Conservation (phyloP, 192 early-diverging fungal species). For the Podila horticola region DNA sequence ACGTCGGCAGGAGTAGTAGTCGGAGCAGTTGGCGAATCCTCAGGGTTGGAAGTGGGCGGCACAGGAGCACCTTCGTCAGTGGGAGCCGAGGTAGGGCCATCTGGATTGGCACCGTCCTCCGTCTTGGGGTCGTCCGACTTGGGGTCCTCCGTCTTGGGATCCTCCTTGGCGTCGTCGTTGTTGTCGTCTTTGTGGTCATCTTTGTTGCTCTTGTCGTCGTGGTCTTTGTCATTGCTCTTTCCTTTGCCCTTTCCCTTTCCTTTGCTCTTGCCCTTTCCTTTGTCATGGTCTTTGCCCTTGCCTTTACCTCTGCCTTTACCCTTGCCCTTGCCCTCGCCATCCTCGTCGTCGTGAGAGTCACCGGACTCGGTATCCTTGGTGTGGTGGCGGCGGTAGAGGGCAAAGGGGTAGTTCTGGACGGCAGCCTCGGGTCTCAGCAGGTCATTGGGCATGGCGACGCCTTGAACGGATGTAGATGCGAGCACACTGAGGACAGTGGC, state of each 20-base stretch:
- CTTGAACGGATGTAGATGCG: constrained; percentile 11
- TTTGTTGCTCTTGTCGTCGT: not conserved
- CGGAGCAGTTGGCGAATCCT: not conserved
- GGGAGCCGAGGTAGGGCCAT: not conserved
- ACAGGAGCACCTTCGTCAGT: not conserved
- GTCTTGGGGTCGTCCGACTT: too few species aligned
- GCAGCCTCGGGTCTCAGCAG: constrained; percentile 3
- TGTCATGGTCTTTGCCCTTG: not conserved
- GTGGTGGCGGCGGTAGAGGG: constrained; percentile 21
- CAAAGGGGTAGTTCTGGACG: not conserved
- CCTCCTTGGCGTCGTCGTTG: too few species aligned
- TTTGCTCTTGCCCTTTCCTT: not conserved
- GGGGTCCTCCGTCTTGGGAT: too few species aligned
- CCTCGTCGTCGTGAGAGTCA: not conserved
- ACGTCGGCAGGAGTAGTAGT: not conserved
- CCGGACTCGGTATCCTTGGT: not conserved
- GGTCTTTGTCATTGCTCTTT: not conserved
- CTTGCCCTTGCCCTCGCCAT: not conserved
- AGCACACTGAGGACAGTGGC: constrained; percentile 23
- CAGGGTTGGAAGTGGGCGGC: not conserved
- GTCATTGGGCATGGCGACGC: not conserved
- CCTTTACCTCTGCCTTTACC: not conserved
- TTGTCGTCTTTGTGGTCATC: too few species aligned
- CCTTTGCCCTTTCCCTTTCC: not conserved
- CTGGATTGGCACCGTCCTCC: too few species aligned